phyloP scores from a whole-genome alignment of 176 grass and related monocot genomes.

The Ensete glaucum region DNA sequence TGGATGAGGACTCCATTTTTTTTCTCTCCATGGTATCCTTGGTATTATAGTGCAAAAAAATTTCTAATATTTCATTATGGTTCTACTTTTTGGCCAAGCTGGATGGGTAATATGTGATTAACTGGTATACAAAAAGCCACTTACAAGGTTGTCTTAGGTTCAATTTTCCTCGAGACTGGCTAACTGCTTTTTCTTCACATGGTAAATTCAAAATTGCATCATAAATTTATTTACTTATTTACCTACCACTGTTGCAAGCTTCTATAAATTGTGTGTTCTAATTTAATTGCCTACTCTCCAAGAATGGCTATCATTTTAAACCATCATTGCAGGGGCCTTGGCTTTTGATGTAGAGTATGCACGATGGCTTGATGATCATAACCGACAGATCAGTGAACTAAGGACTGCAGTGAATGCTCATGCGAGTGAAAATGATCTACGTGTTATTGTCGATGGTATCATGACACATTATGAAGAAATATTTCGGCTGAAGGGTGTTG shows the following conservation, averaged over 20 bases:
- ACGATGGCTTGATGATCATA: constrained; percentile 80
- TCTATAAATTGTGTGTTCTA: constrained; percentile 11
- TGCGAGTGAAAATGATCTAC: constrained; percentile 49
- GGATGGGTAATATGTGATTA: too few species aligned
- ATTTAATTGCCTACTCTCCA: neutral
- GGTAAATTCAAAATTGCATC: too few species aligned
- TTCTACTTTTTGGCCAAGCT: too few species aligned
- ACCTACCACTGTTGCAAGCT: neutral
- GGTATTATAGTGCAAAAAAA: too few species aligned
- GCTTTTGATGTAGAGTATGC: constrained; percentile 84
- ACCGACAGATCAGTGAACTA: constrained; percentile 61
- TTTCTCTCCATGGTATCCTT: too few species aligned
- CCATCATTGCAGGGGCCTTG: constrained; percentile 50
- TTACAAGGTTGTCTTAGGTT: too few species aligned
- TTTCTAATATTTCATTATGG: too few species aligned
- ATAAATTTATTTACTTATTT: too few species aligned
- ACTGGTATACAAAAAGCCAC: too few species aligned
- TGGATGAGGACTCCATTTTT: too few species aligned
- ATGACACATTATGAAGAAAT: constrained; percentile 76
- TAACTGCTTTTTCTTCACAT: too few species aligned
- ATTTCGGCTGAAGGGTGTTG: constrained; percentile 77
- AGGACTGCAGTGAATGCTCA: constrained; percentile 58
- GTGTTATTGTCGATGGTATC: constrained; percentile 46
- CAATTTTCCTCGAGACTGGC: too few species aligned
- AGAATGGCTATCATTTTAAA: neutral